phyloP scores from a whole-genome alignment of 2,329 filamentous ascomycete species.

The Sarocladiaceae sp. region DNA sequence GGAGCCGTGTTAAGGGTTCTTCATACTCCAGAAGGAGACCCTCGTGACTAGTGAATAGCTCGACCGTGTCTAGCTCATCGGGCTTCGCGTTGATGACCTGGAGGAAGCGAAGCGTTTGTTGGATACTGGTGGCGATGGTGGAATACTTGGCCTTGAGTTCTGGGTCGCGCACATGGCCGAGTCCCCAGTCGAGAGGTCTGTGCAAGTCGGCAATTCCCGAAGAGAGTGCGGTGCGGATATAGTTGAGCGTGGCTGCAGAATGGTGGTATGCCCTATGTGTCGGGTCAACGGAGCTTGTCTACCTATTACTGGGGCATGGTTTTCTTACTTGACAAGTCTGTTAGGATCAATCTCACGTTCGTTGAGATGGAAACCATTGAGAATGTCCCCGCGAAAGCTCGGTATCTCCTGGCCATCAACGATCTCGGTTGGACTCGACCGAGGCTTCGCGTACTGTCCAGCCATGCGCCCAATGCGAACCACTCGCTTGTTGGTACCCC shows the following conservation, averaged over 20 bases:
- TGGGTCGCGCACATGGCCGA: slow-evolving; percentile 84
- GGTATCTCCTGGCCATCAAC: slow-evolving; percentile 75
- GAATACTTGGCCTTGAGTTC: slow-evolving; percentile 81
- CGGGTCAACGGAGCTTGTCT: no score
- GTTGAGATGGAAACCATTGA: slow-evolving; percentile 79
- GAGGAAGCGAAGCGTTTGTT: slow-evolving; percentile 90
- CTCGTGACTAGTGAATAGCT: slow-evolving; percentile 94
- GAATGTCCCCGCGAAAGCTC: slow-evolving; percentile 89
- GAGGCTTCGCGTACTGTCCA: slow-evolving; percentile 93
- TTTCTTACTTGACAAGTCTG: slow-evolving; percentile 67
- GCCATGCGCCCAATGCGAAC: slow-evolving; percentile 95
- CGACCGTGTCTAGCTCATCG: slow-evolving; percentile 80
- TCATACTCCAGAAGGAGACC: slow-evolving; percentile 93
- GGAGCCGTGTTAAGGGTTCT: slow-evolving; percentile 71
- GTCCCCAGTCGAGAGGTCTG: slow-evolving; percentile 86
- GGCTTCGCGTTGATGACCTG: slow-evolving; percentile 83
- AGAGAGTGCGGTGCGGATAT: slow-evolving; percentile 73
- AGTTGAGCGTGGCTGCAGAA: slow-evolving; percentile 91
- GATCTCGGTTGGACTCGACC: slow-evolving; percentile 80
- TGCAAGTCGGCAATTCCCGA: slow-evolving; percentile 92
- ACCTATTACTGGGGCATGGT: no score
- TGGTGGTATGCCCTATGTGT: slow-evolving; percentile 81
- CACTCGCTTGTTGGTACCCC: slow-evolving; percentile 74
- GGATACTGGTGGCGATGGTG: slow-evolving; percentile 76
- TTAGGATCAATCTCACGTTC: slow-evolving; percentile 75